Evolutionary conservation across 1,284 basidiomycete genomes (phyloP), one percentile per base, ranked within the genome.

Genomic region (Porodaedalea pini): DNA sequence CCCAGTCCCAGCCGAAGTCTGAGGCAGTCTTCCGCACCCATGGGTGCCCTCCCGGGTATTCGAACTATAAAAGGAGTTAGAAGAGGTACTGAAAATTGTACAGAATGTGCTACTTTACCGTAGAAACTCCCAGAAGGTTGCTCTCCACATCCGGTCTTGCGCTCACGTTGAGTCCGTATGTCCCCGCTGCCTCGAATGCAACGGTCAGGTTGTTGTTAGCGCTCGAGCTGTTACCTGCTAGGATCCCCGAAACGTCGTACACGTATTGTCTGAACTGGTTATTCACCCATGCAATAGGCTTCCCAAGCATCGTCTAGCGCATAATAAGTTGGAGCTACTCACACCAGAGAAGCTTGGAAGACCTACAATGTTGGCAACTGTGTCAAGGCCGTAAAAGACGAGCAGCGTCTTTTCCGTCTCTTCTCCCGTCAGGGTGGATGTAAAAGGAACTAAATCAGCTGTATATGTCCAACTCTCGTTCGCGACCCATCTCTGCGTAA

Each of bases 1-100:
- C 79, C 80, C 79, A 82, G 66, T 82, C 80, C 79, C 80, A 81
- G 1, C 79, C 80, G 61, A 81, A 83, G 65, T 83, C 80, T n/a
- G 75, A 78, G 37, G 77, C 71, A 13, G 75, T 73, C 67, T 83
- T 82, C 2, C 80, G 74, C 21, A 81, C 70, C 67, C 73, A 81
- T 32, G 75, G 69, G 40, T 78, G 76, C 21, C 77, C 73, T 15
- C 72, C 75, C 1, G 79, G 75, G 56, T 78, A 79, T 62, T 81
- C 80, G 56, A 75, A 81, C 77, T 80, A 27, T 41, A 56, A 39
- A 11, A 27, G 29, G 5, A 25, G 60, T 62, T 39, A 44, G 66
- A 68, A 50, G 23, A 58, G 62, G 5, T 56, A 17, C n/a, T 19
- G 19, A 10, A 5, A 13, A 56, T 17, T 37, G 50, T 15, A 29